Percentiles rank a stretch among this genome's conserved stretches.
phyloP scores from a whole-genome alignment of 2,329 filamentous ascomycete genomes.

The Colletotrichum orbiculare region DNA sequence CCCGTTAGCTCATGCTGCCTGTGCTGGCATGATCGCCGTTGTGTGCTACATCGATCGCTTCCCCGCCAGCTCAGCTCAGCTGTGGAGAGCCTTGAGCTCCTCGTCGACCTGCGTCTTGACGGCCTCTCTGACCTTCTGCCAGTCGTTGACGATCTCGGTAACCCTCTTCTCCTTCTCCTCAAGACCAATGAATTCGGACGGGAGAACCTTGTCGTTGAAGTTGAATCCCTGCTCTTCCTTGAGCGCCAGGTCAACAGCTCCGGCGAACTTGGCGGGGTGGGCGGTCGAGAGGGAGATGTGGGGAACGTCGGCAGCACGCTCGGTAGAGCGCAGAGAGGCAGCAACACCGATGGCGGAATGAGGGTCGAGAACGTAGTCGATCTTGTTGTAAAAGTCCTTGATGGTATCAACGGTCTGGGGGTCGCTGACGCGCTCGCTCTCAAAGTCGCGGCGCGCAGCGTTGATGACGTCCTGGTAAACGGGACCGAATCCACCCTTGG shows the following conservation, averaged over 20 bases:
- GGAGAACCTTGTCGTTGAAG: slow-evolving; percentile 80
- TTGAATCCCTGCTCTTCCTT: slow-evolving; percentile 77
- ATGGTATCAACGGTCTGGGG: slow-evolving; percentile 75
- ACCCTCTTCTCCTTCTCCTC: slow-evolving; percentile 81
- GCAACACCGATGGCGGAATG: slow-evolving; percentile 90
- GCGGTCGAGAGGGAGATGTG: slow-evolving; percentile 93
- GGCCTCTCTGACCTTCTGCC: slow-evolving; percentile 80
- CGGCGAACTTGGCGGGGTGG: slow-evolving; percentile 94
- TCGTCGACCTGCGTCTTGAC: slow-evolving; percentile 79
- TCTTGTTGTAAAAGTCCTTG: slow-evolving; percentile 65
- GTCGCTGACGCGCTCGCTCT: slow-evolving; percentile 79
- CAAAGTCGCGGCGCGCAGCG: slow-evolving; percentile 79
- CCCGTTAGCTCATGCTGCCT: slow-evolving; percentile 1
- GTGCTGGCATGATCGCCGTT: background rate
- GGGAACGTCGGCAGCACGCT: slow-evolving; percentile 62
- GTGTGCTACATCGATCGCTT: background rate
- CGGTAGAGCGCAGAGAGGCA: slow-evolving; percentile 77
- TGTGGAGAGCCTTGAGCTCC: slow-evolving; percentile 57
- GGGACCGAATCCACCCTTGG: slow-evolving; percentile 80
- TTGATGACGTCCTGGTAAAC: slow-evolving; percentile 80
- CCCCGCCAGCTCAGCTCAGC: slow-evolving; percentile 5
- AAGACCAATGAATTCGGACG: slow-evolving; percentile 83
- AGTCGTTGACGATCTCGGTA: slow-evolving; percentile 74
- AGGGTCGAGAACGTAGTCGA: slow-evolving; percentile 88
- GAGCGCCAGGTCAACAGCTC: slow-evolving; percentile 84